Evolutionary conservation across 2,329 filamentous ascomycete species (phyloP).

Genomic region (Calonectria pseudoreteaudii): DNA sequence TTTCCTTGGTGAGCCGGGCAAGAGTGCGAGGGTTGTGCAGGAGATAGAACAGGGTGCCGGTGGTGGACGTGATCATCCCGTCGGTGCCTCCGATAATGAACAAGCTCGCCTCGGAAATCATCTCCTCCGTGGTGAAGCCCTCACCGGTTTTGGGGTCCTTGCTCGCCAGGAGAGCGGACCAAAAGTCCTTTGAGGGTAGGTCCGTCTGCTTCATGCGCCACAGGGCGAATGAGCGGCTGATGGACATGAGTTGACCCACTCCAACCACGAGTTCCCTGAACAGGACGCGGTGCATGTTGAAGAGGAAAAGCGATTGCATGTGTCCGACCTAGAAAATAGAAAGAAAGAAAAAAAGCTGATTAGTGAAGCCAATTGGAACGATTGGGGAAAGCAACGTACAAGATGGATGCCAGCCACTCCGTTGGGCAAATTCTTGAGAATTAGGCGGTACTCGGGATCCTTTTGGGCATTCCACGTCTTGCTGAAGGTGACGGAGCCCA

Average conservation of each 20-base stretch:
- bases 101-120: constrained; percentile 1
- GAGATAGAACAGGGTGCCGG: neutral
- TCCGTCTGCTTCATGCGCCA: neutral
- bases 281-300: neutral
- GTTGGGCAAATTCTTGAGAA: constrained; percentile 3
- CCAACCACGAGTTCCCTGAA: constrained; percentile 3
- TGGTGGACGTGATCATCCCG: neutral
- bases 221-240: neutral
- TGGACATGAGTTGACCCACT: constrained; percentile 4
- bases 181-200: neutral
- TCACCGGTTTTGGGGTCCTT: constrained; percentile 4
- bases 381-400: neutral
- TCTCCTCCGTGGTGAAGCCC: neutral
- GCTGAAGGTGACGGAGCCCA: constrained; percentile 7
- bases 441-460: neutral
- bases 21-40: constrained; percentile 7
- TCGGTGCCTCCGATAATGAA: constrained; percentile 5
- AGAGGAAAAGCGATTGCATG: constrained; percentile 4
- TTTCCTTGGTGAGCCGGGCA: neutral
- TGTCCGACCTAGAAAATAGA: neutral
- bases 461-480: constrained; percentile 6
- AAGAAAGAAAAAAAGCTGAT: too few relatives aligned
- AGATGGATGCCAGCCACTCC: constrained; percentile 1
- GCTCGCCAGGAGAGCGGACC: neutral
- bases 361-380: neutral